Evolutionary conservation across 1,284 basidiomycete genomes (phyloP), one percentile per base, ranked within the genome.

Genomic region (Marasmius tenuissimus): DNA sequence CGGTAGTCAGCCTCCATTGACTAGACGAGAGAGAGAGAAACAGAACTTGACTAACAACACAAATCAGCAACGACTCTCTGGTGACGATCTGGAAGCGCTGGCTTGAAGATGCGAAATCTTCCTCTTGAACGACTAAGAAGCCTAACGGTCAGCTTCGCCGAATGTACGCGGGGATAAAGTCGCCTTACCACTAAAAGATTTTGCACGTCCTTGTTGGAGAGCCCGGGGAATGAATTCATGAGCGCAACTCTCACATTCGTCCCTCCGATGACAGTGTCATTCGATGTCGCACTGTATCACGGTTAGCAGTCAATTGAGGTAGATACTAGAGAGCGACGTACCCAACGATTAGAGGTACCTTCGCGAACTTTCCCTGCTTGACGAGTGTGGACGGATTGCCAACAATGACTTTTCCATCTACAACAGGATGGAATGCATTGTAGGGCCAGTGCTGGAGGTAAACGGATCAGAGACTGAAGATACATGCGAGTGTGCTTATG

Each of bases 271-370:
- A 56, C 54, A 16, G 62, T 63, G 18, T 63, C 58, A 38, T 63
- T 63, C 40, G 62, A 63, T 22, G 62, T 60, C 9, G 62, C 47
- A 3, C 62, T 63, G 33, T 11, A 18, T 14, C 2, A 49, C 5
- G 18, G 42, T 14, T n/a, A 22, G 34, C 4, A 45, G n/a, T 61
- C 20, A 27, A 45, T 10, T 18, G 12, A 16, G 34, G 39, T 9
- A 33, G 20, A 16, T 18, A 1, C 53, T 48, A 42, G 51, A 33
- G 16, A 37, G 18, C n/a, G 33, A 70, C 79, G 50, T 68, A 86
- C 85, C 85, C 85, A 45, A 85, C 80, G 38, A 88, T 81, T 1
- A 87, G 67, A n/a, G 85, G 81, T 4, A 87, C 80, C 27, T 76
- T 71, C 1, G 75, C 70, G 62, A 83, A 84, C 34, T 76, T 73